Evolutionary conservation across 805 yeast species (phyloP).

Genomic region (Cyberlindnera meyerae): DNA sequence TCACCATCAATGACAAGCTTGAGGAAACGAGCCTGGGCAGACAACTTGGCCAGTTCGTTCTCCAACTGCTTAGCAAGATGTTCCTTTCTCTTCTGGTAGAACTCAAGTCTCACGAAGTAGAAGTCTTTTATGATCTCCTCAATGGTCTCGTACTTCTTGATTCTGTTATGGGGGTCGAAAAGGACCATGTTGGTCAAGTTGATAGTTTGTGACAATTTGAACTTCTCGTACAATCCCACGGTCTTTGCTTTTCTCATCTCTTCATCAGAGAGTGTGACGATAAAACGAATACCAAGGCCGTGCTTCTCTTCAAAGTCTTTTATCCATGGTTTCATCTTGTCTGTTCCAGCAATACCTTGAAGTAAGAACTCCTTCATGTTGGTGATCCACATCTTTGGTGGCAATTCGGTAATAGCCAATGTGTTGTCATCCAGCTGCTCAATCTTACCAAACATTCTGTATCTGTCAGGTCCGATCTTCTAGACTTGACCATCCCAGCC

Average conservation of each 20-base stretch:
- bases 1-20: slow-evolving; percentile 80
- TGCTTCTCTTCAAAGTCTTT: slow-evolving; percentile 96
- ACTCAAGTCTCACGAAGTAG: slow-evolving; percentile 81
- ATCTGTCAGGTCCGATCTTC: slow-evolving; percentile 59
- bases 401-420: slow-evolving; percentile 86
- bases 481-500: slow-evolving; percentile 91
- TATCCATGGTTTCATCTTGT: slow-evolving; percentile 76
- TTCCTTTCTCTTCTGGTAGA: slow-evolving; percentile 88
- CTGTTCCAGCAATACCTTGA: slow-evolving; percentile 69
- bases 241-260: slow-evolving; percentile 78
- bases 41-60: slow-evolving; percentile 67
- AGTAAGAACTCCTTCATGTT: slow-evolving; percentile 81
- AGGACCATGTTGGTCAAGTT: slow-evolving; percentile 89
- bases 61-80: slow-evolving; percentile 61
- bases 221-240: slow-evolving; percentile 79
- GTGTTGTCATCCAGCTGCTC: slow-evolving; percentile 77
- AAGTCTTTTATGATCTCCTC: slow-evolving; percentile 80
- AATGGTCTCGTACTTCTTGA: slow-evolving; percentile 72
- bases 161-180: slow-evolving; percentile 84
- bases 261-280: slow-evolving; percentile 64
- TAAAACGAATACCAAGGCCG: slow-evolving; percentile 71
- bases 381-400: slow-evolving; percentile 89
- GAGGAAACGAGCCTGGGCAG: slow-evolving; percentile 85
- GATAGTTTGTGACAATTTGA: slow-evolving; percentile 67
- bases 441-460: slow-evolving; percentile 71